Base-by-base conservation (phyloP, 352 stramenopile genomes). In the Phytophthora palmivora region DNA sequence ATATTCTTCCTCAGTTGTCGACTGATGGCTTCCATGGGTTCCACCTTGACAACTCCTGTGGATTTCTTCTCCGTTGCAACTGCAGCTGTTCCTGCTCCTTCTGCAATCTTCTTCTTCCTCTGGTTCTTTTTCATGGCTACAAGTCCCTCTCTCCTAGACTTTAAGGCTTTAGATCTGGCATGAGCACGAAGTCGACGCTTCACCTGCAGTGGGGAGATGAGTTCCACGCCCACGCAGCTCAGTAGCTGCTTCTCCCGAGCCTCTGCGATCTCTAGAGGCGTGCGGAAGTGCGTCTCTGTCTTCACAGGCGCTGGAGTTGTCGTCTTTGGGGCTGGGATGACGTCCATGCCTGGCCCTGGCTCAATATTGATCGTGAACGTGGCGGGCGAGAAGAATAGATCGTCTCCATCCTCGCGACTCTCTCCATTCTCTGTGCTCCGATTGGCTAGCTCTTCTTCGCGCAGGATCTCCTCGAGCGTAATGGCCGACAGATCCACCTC, bases 1-100 rank as follows among this genome's bases (percentile, higher is more conserved):
- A 95, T 89, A 54, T 97, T 97, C 70, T 97, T 97, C 45, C 82
- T 78, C 33, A 98, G 77, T 65, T 97, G 88, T 22, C 87, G 80
- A 58, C 90, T 97, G 63, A 97, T 96, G 1, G 79, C 70, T 34
- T 96, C 87, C 85, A 98, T 92, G 48, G 89, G 82, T 58, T 97
- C 85, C 37, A 97, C 82, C 55, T 95, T 94, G 15, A 97, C 88
- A 3, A 96, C 89, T 15, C 88, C 85, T 11, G 79, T 84, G 0
- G 82, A 80, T 52, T 92, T 92, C 33, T 72, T 86, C 22, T 80
- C 67, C 2, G 72, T 62, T 22, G 53, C 30, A 1, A 57, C 59
- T 24, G 67, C 26, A 24, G 46, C 46, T 11, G 61, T 58, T 11
- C 46, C 62, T 5, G 67, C 50, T 12, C 58, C 67, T 32, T 74